Percentiles rank a stretch among this genome's conserved stretches.
Conservation (phyloP, 1,284 basidiomycete genomes). For the Tilletia horrida region DNA sequence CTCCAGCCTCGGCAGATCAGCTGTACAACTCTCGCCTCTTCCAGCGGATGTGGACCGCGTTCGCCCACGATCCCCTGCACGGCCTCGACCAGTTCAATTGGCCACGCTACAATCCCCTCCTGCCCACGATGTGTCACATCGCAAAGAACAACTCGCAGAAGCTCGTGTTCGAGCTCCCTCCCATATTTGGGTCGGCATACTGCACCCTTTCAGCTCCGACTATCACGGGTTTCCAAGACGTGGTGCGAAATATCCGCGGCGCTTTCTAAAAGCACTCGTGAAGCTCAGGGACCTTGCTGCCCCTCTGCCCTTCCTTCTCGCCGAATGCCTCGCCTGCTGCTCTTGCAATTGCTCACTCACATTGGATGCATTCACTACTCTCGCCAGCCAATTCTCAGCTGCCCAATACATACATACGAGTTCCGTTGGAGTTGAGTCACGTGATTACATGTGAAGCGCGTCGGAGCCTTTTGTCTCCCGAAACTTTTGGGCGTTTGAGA, state of each 20-base stretch:
- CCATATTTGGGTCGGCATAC: neutral
- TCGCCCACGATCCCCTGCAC: constrained; percentile 11
- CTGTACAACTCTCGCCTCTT: constrained; percentile 1
- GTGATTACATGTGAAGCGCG: too few species aligned
- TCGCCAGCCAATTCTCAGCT: too few species aligned
- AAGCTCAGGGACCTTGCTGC: too few species aligned
- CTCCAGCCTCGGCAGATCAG: neutral
- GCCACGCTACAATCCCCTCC: constrained; percentile 1
- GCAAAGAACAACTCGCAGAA: constrained; percentile 5
- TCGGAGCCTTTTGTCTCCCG: too few species aligned
- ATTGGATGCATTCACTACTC: too few species aligned
- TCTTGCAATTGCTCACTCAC: too few species aligned
- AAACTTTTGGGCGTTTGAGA: too few species aligned
- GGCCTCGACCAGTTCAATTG: constrained; percentile 9
- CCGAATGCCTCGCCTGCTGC: too few species aligned
- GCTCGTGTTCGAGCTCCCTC: neutral
- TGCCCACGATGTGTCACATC: neutral
- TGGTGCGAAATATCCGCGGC: neutral
- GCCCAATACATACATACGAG: too few species aligned
- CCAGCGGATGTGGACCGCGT: constrained; percentile 14
- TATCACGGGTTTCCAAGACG: neutral
- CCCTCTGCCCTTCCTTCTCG: too few species aligned
- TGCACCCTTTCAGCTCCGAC: neutral
- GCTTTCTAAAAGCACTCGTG: too few species aligned
- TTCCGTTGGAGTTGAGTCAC: too few species aligned